Percentiles rank a stretch among this genome's conserved stretches.
These are phyloP conservation scores for Croton setiger DNA, from an alignment of 441 rosid genomes.

Conservation along the genomic window DNA sequence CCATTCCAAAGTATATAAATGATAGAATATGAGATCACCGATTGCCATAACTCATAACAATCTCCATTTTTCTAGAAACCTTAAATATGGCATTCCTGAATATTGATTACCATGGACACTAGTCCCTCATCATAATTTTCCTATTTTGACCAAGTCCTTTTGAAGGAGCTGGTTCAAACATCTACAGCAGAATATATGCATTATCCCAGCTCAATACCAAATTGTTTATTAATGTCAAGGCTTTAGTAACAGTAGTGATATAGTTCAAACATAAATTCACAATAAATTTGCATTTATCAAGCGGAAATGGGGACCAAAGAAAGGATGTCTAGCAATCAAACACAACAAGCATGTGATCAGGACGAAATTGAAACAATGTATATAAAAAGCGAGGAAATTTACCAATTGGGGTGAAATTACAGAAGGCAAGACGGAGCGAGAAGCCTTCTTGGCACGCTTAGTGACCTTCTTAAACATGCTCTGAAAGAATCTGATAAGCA, in stretches of 20 bases:
- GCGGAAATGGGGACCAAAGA: neutral
- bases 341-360: neutral
- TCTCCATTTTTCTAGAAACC: neutral
- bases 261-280: neutral
- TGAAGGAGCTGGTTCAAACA: neutral
- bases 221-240: neutral
- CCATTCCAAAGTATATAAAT: neutral
- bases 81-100: conserved; percentile 6
- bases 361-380: neutral
- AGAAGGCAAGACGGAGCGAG: conserved; percentile 55
- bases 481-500: conserved; percentile 55
- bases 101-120: neutral
- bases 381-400: conserved; percentile 1
- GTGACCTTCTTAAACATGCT: conserved; percentile 60
- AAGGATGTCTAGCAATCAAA: neutral
- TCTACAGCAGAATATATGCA: neutral
- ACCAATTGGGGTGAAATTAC: conserved; percentile 68
- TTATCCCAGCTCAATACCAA: neutral
- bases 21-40: neutral
- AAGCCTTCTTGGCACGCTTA: conserved; percentile 64
- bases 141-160: neutral
- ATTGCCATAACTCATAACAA: too few species aligned
- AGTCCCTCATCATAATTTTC: neutral
- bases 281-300: neutral
- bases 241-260: neutral